Conservation (phyloP, 345 rosid genomes). For the Gossypium ekmanianum region DNA sequence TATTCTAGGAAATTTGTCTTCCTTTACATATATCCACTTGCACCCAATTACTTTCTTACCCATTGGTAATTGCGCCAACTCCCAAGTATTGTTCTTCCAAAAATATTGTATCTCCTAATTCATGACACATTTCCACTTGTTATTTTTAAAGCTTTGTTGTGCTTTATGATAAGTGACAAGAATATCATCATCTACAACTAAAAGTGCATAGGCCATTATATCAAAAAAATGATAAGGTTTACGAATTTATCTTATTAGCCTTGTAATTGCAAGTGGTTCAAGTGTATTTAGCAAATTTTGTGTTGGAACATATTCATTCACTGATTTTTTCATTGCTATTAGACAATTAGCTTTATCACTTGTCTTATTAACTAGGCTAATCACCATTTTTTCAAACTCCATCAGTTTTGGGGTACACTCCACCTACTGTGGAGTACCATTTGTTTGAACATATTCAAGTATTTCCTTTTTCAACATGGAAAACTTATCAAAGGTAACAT, state of each 20-base stretch:
- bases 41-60: background rate
- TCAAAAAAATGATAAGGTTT: background rate
- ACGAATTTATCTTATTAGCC: background rate
- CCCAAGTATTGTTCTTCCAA: background rate
- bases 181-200: background rate
- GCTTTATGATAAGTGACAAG: background rate
- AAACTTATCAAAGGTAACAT: background rate
- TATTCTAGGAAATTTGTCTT: background rate
- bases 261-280: background rate
- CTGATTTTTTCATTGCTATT: background rate
- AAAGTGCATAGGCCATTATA: background rate
- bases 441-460: background rate
- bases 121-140: background rate
- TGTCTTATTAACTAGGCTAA: too few species aligned
- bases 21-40: background rate
- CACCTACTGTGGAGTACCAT: background rate
- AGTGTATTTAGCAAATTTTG: background rate
- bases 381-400: background rate
- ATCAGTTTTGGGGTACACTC: background rate
- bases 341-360: background rate
- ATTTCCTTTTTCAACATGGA: background rate
- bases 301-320: background rate
- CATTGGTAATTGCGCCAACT: background rate
- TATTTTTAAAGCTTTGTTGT: too few species aligned
- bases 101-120: background rate